These are phyloP conservation scores for Drosera spatulata DNA, from an alignment of 179 eudicot genomes.

Conservation along the genomic window DNA sequence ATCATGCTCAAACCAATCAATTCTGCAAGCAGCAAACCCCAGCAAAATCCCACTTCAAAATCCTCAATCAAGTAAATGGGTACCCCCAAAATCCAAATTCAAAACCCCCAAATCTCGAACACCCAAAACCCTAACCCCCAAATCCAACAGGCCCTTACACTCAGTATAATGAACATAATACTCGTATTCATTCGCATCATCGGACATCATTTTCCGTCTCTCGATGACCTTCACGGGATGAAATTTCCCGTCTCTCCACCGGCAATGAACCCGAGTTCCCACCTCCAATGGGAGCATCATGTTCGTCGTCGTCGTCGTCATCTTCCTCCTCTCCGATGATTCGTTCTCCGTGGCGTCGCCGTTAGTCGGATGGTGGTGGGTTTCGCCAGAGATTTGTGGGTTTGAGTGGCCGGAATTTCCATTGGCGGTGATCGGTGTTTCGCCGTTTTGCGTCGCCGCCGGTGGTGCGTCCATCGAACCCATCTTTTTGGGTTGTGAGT, in stretches of 20 bases:
- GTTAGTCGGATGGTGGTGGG: constrained; percentile 4
- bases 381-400: not conserved
- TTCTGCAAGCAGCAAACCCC: not conserved
- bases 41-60: not conserved
- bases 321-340: constrained; percentile 24
- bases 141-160: constrained; percentile 25
- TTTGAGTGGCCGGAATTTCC: constrained; percentile 1
- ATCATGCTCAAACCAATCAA: not conserved
- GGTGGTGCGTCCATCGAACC: constrained; percentile 56
- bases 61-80: too few species aligned
- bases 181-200: constrained; percentile 60
- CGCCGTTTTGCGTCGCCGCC: constrained; percentile 19
- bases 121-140: constrained; percentile 3
- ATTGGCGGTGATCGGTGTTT: constrained; percentile 11
- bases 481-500: constrained; percentile 14
- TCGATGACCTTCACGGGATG: constrained; percentile 90
- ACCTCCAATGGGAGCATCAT: constrained; percentile 57
- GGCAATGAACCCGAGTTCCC: constrained; percentile 83
- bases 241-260: constrained; percentile 74
- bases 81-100: too few species aligned
- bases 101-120: not conserved
- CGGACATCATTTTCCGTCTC: constrained; percentile 34
- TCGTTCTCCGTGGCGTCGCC: constrained; percentile 24
- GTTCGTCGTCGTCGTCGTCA: not conserved
- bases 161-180: constrained; percentile 93